Base-by-base conservation (phyloP, 495 filamentous ascomycete species). In the Evernia prunastri region DNA sequence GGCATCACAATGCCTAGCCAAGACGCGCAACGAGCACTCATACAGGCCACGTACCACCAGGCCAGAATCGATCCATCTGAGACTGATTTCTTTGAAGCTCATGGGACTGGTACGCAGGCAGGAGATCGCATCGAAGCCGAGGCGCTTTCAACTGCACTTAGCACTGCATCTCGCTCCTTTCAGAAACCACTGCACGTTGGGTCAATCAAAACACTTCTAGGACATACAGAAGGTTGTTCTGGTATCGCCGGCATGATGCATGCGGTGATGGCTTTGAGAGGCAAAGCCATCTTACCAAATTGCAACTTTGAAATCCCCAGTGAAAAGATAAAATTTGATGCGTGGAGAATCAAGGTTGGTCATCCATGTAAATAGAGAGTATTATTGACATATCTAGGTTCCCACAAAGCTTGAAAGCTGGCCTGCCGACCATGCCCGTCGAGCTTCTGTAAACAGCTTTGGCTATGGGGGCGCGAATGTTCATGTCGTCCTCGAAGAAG, bases 231-330 rank as follows among this genome's bases (percentile, higher is more conserved):
- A 63, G 78, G 75, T 29, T 76, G 74, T 57, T 75, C 74, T 40
- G 82, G 83, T 49, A 73, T 85, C 25, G 76, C 80, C 3, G 81
- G 78, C 10, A 63, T 85, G 8, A 80, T 86, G 65, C 84, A 85
- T 61, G 74, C 76, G 1, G 72, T 75, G 27, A 59, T 84, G 58
- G 79, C 79, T 73, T 68, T 85, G 18, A 57, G 78, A 83, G 60
- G 75, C 78, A 66, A 63, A 20, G 56, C 65, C 1, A 73, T 85
- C 15, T 79, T 81, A 0, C 79, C 82, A 0, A 85, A 82, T 57
- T 63, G 82, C 15, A 76, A 80, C 47, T 74, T 84, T 18, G 56
- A 77, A 1, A 69, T 68, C 1, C 72, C 80, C 10, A 82, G 78
- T 51, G 77, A 78, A 11, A 61, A 62, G 40, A 66, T 70, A 45